Percentiles rank a stretch among this genome's conserved stretches.
Conservation (phyloP, 257 asterid species). For the Hygrophila difformis region DNA sequence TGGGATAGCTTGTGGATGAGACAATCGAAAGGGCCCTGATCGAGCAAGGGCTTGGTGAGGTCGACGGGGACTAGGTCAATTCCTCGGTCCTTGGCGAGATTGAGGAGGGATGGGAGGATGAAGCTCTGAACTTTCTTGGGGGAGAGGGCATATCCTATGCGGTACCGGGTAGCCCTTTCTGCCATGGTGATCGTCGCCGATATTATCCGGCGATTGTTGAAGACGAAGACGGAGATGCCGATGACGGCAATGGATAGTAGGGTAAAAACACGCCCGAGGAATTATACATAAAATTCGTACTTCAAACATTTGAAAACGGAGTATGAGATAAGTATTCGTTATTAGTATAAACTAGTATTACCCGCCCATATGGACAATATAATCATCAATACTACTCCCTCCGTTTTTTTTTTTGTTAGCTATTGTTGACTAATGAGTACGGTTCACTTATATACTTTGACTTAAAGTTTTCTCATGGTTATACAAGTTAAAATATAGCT, state of each 20-base stretch:
- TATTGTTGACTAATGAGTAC: too few species aligned
- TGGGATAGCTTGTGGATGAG: slow-evolving; percentile 53
- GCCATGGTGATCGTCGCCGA: slow-evolving; percentile 13
- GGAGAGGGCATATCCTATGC: slow-evolving; percentile 60
- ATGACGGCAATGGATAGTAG: slow-evolving; percentile 5
- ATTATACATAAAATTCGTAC: too few species aligned
- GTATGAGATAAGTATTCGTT: too few species aligned
- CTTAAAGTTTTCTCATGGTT: too few species aligned
- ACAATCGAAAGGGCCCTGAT: slow-evolving; percentile 60
- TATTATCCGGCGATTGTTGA: slow-evolving; percentile 1
- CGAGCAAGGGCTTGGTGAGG: slow-evolving; percentile 35
- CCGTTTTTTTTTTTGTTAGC: too few species aligned
- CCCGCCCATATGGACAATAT: too few species aligned
- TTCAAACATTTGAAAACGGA: too few species aligned
- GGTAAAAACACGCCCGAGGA: too few species aligned
- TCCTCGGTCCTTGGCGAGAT: slow-evolving; percentile 39
- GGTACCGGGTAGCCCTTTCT: slow-evolving; percentile 22
- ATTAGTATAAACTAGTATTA: too few species aligned
- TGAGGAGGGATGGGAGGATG: slow-evolving; percentile 49
- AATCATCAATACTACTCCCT: too few species aligned
- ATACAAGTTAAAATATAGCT: too few species aligned
- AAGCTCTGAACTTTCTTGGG: slow-evolving; percentile 54
- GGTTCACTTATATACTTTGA: too few species aligned
- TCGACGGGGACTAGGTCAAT: slow-evolving; percentile 48
- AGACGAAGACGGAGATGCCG: background rate